Conservation (phyloP, 768 basidiomycete species). For the Nidularia pulvinata region DNA sequence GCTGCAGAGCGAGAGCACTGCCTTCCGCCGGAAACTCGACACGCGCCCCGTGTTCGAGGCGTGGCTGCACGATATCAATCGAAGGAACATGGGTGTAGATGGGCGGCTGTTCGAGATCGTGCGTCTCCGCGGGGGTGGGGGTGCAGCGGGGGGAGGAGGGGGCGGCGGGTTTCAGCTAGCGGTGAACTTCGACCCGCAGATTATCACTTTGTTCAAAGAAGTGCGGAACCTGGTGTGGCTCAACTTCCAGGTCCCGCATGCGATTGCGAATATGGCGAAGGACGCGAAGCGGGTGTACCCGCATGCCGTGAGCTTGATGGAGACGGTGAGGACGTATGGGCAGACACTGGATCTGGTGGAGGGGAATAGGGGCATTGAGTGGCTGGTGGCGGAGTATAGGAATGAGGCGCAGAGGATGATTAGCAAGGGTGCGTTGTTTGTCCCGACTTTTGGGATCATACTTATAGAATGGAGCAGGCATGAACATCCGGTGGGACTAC, state of each 20-base stretch:
- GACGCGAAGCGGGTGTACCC: conserved; percentile 99
- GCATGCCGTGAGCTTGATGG: conserved; percentile 98
- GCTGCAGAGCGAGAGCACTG: conserved; percentile 86
- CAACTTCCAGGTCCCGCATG: conserved; percentile 93
- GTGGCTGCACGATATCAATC: conserved; percentile 94
- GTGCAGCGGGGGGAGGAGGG: conserved; percentile 1
- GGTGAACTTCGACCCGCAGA: conserved; percentile 98
- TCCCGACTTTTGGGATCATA: neutral
- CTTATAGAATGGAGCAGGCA: conserved; percentile 49
- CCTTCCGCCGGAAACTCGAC: conserved; percentile 96
- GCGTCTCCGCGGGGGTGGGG: conserved; percentile 42
- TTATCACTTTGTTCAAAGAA: conserved; percentile 98
- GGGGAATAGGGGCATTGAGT: conserved; percentile 88
- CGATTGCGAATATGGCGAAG: conserved; percentile 95
- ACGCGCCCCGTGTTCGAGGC: conserved; percentile 94
- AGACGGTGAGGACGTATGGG: conserved; percentile 97
- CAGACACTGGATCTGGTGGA: conserved; percentile 94
- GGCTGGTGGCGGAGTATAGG: conserved; percentile 93
- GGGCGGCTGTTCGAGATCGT: conserved; percentile 95
- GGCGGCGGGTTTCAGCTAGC: conserved; percentile 81
- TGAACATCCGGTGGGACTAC: conserved; percentile 96
- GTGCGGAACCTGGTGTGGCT: conserved; percentile 96
- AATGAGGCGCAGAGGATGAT: conserved; percentile 96
- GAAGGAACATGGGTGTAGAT: conserved; percentile 88
- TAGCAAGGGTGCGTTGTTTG: conserved; percentile 62